Evolutionary conservation across 805 yeast genomes (phyloP).

Genomic region (Saturnispora saitoi): DNA sequence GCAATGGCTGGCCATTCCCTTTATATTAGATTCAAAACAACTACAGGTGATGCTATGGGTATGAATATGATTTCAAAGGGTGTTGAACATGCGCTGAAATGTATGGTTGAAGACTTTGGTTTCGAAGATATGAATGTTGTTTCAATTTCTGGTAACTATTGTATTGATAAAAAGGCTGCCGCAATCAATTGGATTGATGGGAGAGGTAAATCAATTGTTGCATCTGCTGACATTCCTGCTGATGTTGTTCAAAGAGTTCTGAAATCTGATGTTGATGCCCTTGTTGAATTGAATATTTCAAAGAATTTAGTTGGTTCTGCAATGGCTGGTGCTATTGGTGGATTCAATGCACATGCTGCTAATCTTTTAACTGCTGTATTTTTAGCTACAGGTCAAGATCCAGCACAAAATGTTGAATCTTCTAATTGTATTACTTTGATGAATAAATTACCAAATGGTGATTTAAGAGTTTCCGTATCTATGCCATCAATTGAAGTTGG

Average conservation of each 20-base stretch:
- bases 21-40: conserved; percentile 91
- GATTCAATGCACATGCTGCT: conserved; percentile 97
- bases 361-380: conserved; percentile 90
- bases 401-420: conserved; percentile 98
- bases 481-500: conserved; percentile 99
- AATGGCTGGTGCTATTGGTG: conserved; percentile 97
- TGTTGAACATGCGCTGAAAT: conserved; percentile 77
- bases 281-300: conserved; percentile 80
- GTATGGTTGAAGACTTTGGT: conserved; percentile 82
- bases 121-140: conserved; percentile 91
- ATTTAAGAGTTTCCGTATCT: conserved; percentile 86
- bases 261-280: conserved; percentile 85
- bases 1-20: conserved; percentile 90
- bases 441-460: conserved; percentile 69
- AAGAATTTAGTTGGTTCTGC: conserved; percentile 95
- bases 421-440: conserved; percentile 95
- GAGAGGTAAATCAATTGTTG: conserved; percentile 96
- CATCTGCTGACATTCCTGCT: conserved; percentile 85
- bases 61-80: conserved; percentile 99
- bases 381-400: conserved; percentile 97
- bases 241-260: conserved; percentile 72
- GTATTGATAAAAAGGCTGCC: conserved; percentile 96
- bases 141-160: conserved; percentile 93
- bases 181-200: conserved; percentile 99
- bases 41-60: conserved; percentile 99